Evolutionary conservation across 2,329 filamentous ascomycete species (phyloP).

Genomic region (Incumbomyces lentus): DNA sequence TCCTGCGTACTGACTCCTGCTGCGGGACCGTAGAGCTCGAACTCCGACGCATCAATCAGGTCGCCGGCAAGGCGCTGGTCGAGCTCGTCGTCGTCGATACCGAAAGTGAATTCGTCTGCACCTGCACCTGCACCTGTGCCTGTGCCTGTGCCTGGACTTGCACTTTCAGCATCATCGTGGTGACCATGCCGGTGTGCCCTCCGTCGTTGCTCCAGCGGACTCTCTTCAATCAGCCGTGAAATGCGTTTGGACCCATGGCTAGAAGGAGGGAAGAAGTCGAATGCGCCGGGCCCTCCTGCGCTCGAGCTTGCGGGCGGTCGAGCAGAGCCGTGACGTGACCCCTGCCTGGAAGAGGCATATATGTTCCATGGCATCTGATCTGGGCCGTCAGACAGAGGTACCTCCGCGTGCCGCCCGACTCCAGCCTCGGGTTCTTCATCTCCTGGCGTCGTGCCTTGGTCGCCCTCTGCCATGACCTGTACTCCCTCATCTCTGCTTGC

Average conservation of each 20-base stretch:
- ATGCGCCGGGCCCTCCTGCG: conserved; percentile 22
- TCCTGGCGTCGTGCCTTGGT: conserved; percentile 23
- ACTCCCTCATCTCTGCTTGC: conserved; percentile 26
- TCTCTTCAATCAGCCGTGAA: conserved; percentile 48
- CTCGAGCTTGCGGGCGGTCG: conserved; percentile 29
- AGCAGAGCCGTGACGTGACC: conserved; percentile 37
- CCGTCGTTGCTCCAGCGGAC: conserved; percentile 42
- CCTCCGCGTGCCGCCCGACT: conserved; percentile 57
- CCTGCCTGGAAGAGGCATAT: conserved; percentile 43
- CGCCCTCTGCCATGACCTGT: conserved; percentile 28
- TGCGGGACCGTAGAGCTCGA: conserved; percentile 37
- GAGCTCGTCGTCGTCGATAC: conserved; percentile 23
- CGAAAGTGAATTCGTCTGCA: conserved; percentile 3
- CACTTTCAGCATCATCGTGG: neutral
- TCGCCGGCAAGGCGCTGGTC: conserved; percentile 25
- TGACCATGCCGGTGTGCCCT: neutral
- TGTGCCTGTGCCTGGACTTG: neutral
- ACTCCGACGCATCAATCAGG: conserved; percentile 18
- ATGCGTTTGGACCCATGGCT: conserved; percentile 30
- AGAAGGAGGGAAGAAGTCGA: conserved; percentile 19
- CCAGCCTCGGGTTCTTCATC: conserved; percentile 43
- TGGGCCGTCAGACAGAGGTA: conserved; percentile 56
- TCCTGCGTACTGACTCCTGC: conserved; percentile 41
- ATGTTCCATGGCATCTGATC: conserved; percentile 62
- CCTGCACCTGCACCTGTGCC: neutral